A percentile compares a stretch with the other conserved stretches of the same genome.
Evolutionary conservation across 139 green algal species (phyloP).

Genomic region (Chlamydomonas urium): DNA sequence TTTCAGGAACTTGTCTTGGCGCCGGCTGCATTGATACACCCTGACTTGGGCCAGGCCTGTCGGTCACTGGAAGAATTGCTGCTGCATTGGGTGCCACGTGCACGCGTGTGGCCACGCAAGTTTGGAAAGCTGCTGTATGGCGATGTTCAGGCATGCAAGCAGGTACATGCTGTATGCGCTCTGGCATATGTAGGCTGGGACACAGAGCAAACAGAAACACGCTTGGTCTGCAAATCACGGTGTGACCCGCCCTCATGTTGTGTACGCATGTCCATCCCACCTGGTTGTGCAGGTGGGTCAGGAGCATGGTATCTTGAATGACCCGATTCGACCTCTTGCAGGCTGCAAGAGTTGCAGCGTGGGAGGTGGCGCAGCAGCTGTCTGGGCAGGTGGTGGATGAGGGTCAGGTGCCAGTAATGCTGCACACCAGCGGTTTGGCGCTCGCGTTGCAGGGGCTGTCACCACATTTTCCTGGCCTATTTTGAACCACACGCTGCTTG

Average conservation of each 20-base stretch:
- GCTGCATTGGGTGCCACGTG: constrained; percentile 39
- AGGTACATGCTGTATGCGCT: constrained; percentile 14
- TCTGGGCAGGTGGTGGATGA: background rate
- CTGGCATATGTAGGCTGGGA: background rate
- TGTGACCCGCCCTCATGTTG: background rate
- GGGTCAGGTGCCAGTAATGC: background rate
- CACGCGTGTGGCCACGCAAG: constrained; percentile 16
- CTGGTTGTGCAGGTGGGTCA: constrained; percentile 31
- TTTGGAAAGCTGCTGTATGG: constrained; percentile 61
- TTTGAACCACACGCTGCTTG: background rate
- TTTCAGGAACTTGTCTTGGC: too few relatives aligned
- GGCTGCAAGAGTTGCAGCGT: too few relatives aligned
- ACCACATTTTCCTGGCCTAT: background rate
- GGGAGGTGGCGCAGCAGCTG: constrained; percentile 40
- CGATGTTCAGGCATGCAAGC: constrained; percentile 45
- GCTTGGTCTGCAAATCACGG: background rate
- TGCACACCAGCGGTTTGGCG: background rate
- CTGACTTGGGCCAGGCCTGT: background rate
- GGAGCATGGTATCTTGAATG: constrained; percentile 55
- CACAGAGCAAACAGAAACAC: background rate
- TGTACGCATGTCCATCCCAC: background rate
- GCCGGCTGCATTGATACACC: too few relatives aligned
- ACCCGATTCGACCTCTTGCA: constrained; percentile 72
- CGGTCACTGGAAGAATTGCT: constrained; percentile 15
- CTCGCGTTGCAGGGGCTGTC: background rate